Percentiles rank a stretch among this genome's conserved stretches.
Conservation (phyloP, 352 stramenopile genomes). For the Phytophthora citrophthora region DNA sequence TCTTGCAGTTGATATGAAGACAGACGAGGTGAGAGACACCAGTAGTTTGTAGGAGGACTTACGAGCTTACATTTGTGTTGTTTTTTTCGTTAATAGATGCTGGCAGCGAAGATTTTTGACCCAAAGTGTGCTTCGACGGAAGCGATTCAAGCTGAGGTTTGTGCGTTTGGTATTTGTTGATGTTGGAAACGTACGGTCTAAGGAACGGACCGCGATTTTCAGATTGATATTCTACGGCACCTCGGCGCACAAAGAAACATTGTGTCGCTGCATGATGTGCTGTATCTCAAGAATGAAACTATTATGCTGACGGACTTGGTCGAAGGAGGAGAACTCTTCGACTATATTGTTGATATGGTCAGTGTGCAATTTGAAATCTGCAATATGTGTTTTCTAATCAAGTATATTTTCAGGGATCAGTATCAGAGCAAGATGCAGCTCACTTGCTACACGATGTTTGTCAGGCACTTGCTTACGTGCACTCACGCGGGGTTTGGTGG, state of each 20-base stretch:
- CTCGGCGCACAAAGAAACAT: conserved; percentile 72
- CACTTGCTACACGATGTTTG: conserved; percentile 71
- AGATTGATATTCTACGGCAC: conserved; percentile 70
- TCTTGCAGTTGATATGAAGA: conserved; percentile 64
- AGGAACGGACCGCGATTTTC: not conserved
- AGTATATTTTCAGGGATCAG: conserved; percentile 50
- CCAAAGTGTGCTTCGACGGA: conserved; percentile 59
- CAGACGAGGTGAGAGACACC: conserved; percentile 35
- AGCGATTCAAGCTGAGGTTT: conserved; percentile 68
- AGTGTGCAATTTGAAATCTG: too few relatives aligned
- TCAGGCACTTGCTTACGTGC: conserved; percentile 67
- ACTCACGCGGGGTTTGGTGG: conserved; percentile 70
- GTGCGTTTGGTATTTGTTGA: not conserved
- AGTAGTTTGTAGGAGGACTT: too few relatives aligned
- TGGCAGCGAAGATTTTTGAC: conserved; percentile 83
- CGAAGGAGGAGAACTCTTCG: conserved; percentile 77
- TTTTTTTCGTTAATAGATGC: conserved; percentile 23
- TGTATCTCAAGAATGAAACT: conserved; percentile 65
- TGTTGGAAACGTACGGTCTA: not conserved
- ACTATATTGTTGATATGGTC: conserved; percentile 83
- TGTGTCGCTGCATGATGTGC: conserved; percentile 72
- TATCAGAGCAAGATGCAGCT: conserved; percentile 77
- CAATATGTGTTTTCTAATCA: too few relatives aligned
- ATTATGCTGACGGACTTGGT: conserved; percentile 86
- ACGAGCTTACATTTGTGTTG: not conserved